phyloP scores from a whole-genome alignment of 2,329 filamentous ascomycete species.

The Teratosphaeriaceae sp. region DNA sequence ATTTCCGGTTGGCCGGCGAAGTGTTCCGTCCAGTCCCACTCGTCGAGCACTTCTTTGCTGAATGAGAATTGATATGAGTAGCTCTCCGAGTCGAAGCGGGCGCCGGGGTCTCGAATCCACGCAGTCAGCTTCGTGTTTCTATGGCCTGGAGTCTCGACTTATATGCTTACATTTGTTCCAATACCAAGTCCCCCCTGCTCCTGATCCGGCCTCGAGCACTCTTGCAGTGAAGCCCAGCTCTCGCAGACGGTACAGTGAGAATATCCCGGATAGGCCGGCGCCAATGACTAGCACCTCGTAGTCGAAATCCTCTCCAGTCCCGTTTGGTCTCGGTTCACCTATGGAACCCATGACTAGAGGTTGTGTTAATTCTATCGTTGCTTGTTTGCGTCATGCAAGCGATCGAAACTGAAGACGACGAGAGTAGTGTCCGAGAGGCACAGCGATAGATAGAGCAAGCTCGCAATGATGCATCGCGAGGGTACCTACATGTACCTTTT shows the following conservation, averaged over 20 bases:
- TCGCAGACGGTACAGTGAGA: slow-evolving; percentile 35
- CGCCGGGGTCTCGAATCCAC: slow-evolving; percentile 39
- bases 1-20: slow-evolving; percentile 38
- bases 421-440: too few species aligned
- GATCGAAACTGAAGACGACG: too few species aligned
- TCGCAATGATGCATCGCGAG: too few species aligned
- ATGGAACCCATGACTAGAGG: not conserved
- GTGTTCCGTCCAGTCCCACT: slow-evolving; percentile 36
- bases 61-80: slow-evolving; percentile 41
- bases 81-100: slow-evolving; percentile 41
- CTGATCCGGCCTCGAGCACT: slow-evolving; percentile 36
- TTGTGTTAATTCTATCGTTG: too few species aligned
- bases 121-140: slow-evolving; percentile 23
- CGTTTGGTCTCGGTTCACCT: not conserved
- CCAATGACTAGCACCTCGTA: slow-evolving; percentile 37
- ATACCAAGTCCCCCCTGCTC: slow-evolving; percentile 42
- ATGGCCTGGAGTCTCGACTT: too few species aligned
- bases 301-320: not conserved
- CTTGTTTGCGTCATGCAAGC: too few species aligned
- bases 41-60: slow-evolving; percentile 35
- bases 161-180: slow-evolving; percentile 5
- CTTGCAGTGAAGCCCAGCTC: slow-evolving; percentile 32
- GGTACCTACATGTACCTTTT: too few species aligned
- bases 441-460: too few species aligned
- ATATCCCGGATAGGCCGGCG: slow-evolving; percentile 38